These are phyloP conservation scores for Meredithiella fracta DNA, from an alignment of 2,329 filamentous ascomycete genomes.

Conservation along the genomic window DNA sequence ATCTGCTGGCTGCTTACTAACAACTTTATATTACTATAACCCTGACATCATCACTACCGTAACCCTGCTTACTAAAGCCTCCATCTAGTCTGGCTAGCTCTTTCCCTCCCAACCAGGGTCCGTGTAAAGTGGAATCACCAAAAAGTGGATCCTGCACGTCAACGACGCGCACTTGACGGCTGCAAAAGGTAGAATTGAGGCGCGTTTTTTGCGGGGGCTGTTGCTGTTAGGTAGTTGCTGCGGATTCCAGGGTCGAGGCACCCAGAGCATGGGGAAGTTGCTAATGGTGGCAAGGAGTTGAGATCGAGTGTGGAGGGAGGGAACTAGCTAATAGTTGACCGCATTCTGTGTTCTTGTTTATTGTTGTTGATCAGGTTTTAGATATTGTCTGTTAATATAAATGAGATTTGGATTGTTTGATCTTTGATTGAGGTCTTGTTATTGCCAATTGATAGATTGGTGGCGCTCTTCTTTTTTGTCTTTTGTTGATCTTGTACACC, in stretches of 20 bases:
- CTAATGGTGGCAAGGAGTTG: neutral
- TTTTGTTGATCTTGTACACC: too few relatives aligned
- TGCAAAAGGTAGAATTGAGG: neutral
- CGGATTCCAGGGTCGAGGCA: neutral
- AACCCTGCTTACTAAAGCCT: neutral
- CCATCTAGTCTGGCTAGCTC: neutral
- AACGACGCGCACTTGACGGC: neutral
- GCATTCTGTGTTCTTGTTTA: neutral
- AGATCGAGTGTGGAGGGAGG: neutral
- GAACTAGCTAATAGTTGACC: neutral
- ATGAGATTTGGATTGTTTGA: neutral
- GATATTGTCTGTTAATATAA: neutral
- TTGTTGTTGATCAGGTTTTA: neutral
- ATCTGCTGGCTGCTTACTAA: too few relatives aligned
- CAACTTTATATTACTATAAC: neutral
- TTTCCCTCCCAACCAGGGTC: neutral
- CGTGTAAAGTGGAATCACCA: slow-evolving; percentile 14
- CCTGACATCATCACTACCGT: neutral
- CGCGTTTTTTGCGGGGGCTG: slow-evolving; percentile 3
- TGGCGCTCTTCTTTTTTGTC: neutral
- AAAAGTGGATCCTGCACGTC: slow-evolving; percentile 4
- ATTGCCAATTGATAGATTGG: neutral
- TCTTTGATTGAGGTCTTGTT: neutral
- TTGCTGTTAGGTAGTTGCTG: neutral
- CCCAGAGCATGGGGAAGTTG: neutral